A percentile compares a stretch with the other conserved stretches of the same genome.
Conservation (phyloP, 371 early-diverging fungal genomes). For the Rhizopus stolonifer region DNA sequence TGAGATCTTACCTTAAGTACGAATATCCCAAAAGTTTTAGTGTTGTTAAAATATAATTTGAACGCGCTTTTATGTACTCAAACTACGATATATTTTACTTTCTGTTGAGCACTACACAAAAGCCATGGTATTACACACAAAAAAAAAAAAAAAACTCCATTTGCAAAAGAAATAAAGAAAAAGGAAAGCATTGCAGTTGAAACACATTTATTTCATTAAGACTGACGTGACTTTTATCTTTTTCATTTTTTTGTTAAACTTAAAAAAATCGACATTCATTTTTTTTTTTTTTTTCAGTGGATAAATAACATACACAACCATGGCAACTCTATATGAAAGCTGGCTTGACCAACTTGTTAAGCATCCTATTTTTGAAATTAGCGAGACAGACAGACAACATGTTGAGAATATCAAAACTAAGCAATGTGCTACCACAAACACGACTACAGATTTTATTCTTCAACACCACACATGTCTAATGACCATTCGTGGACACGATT, state of each 20-base stretch:
- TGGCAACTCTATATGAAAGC: constrained; percentile 1
- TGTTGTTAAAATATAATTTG: no score
- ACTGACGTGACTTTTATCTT: constrained; percentile 2
- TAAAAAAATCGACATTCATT: not conserved
- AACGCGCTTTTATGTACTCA: no score
- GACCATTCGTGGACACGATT: constrained; percentile 33
- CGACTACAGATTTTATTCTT: constrained; percentile 3
- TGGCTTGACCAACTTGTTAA: constrained; percentile 24
- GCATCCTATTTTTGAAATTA: constrained; percentile 25
- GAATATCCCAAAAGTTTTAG: no score
- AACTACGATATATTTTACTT: no score
- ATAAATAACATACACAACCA: not conserved
- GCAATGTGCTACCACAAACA: constrained; percentile 12
- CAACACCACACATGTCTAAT: constrained; percentile 34
- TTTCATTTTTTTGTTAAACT: not conserved
- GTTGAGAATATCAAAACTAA: constrained; percentile 1
- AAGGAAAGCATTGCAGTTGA: no score
- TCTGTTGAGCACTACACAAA: no score
- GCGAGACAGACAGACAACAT: constrained; percentile 4
- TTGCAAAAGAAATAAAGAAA: no score
- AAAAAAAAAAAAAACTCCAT: no score
- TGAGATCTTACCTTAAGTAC: no score
- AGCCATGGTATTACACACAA: no score
- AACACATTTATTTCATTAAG: no score
- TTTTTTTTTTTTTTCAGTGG: not conserved